Evolutionary conservation across 177 flowering plant species (phyloP).

Genomic region (Vitis hybrid): DNA sequence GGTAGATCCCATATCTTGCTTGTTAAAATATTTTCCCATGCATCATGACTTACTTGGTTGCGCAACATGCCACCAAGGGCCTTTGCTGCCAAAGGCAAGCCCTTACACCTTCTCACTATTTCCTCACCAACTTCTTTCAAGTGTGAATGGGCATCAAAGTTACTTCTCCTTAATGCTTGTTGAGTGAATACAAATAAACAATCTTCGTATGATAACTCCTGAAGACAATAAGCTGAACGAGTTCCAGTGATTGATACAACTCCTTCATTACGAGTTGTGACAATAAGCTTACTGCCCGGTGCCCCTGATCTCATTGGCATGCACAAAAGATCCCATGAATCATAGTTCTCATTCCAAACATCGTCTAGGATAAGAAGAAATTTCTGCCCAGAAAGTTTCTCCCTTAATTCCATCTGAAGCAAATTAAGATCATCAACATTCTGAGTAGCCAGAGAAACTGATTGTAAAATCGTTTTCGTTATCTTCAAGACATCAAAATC

Average conservation of each 20-base stretch:
- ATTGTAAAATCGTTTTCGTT: constrained; percentile 3
- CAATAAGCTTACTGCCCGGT: no score
- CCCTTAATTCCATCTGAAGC: no score
- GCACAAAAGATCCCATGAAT: no score
- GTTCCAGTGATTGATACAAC: no score
- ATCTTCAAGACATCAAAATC: not conserved
- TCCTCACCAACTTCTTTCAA: constrained; percentile 2
- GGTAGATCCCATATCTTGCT: constrained; percentile 9
- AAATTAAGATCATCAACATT: not conserved
- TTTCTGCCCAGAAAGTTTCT: no score
- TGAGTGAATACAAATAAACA: constrained; percentile 9
- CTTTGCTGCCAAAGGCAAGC: constrained; percentile 24
- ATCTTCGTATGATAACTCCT: constrained; percentile 5
- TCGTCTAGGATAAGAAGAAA: no score
- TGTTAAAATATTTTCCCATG: constrained; percentile 17
- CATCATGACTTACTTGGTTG: not conserved
- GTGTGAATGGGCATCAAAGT: not conserved
- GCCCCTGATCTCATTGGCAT: no score
- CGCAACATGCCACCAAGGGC: constrained; percentile 17
- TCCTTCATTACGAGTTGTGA: no score
- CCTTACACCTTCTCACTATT: constrained; percentile 20
- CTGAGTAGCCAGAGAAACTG: not conserved
- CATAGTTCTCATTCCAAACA: no score
- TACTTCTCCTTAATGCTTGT: constrained; percentile 2
- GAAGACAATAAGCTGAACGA: not conserved